Conservation (phyloP, 2,329 filamentous ascomycete genomes). For the Ascochyta fabae region DNA sequence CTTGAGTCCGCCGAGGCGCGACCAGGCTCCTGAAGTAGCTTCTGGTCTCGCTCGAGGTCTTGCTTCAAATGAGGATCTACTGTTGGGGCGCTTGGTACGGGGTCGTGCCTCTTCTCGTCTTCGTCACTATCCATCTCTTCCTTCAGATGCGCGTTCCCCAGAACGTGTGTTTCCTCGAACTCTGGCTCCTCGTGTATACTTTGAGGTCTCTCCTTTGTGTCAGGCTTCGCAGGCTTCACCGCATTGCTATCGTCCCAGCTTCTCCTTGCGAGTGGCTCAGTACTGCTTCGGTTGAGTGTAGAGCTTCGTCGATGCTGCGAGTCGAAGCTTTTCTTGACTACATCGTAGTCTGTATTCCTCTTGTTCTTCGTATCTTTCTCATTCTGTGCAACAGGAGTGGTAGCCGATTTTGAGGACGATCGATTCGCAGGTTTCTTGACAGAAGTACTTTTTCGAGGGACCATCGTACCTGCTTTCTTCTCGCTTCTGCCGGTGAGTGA, state of each 20-base stretch:
- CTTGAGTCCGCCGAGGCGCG: conserved; percentile 7
- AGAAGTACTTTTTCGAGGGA: conserved; percentile 35
- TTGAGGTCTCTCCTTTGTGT: neutral
- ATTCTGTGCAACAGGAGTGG: conserved; percentile 16
- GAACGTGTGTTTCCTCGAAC: conserved; percentile 3
- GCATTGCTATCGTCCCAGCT: conserved; percentile 7
- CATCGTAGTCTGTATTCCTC: conserved; percentile 19
- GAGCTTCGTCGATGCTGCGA: conserved; percentile 1
- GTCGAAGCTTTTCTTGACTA: conserved; percentile 23
- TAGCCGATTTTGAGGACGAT: conserved; percentile 16
- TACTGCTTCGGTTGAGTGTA: conserved; percentile 24
- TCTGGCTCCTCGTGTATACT: conserved; percentile 11
- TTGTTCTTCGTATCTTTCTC: conserved; percentile 16
- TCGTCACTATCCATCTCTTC: conserved; percentile 3
- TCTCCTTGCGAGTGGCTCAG: conserved; percentile 18
- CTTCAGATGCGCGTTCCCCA: conserved; percentile 12
- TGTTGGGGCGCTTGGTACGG: conserved; percentile 1
- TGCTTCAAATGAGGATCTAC: neutral
- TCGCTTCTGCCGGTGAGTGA: conserved; percentile 34
- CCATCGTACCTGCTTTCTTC: conserved; percentile 35
- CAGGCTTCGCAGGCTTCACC: neutral
- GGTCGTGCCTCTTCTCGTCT: conserved; percentile 10
- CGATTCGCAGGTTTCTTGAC: conserved; percentile 14
- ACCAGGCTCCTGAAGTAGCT: neutral
- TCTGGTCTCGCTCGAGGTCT: neutral